phyloP scores from a whole-genome alignment of 805 yeast species.

The Teunomyces panamensis region DNA sequence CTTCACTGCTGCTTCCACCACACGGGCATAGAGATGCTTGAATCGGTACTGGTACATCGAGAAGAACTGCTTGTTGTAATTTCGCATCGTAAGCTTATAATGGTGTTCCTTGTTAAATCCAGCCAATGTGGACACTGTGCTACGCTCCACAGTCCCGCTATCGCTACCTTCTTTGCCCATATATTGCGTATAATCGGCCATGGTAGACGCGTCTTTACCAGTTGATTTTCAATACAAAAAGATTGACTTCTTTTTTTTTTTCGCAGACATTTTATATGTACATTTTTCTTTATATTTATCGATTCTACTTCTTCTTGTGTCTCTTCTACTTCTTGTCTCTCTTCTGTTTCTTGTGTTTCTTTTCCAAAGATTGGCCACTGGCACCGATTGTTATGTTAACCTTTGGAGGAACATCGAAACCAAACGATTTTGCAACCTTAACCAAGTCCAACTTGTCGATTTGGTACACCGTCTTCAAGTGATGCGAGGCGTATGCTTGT shows the following conservation, averaged over 20 bases:
- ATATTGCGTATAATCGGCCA: conserved; percentile 5
- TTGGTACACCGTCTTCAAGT: conserved; percentile 92
- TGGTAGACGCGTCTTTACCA: conserved; percentile 3
- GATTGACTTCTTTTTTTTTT: background rate
- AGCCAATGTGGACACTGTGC: background rate
- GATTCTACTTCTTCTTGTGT: background rate
- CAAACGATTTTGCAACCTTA: conserved; percentile 93
- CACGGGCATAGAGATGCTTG: conserved; percentile 30
- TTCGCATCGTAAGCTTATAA: conserved; percentile 23
- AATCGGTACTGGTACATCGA: conserved; percentile 44
- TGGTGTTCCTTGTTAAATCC: conserved; percentile 13
- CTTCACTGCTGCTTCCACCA: conserved; percentile 26
- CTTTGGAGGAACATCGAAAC: conserved; percentile 93
- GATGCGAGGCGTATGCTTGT: conserved; percentile 97
- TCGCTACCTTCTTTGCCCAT: conserved; percentile 4
- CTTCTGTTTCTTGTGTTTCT: conserved; percentile 45
- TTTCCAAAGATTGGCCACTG: conserved; percentile 65
- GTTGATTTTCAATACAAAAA: background rate
- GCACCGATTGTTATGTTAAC: conserved; percentile 96
- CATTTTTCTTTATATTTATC: background rate
- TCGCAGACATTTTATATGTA: background rate
- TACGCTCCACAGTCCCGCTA: background rate
- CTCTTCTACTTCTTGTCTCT: conserved; percentile 16
- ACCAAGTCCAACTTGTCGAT: conserved; percentile 91
- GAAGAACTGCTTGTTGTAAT: conserved; percentile 39